Percentiles rank a stretch among this genome's conserved stretches.
phyloP scores from a whole-genome alignment of 768 basidiomycete species.

The Naematelia encephala region DNA sequence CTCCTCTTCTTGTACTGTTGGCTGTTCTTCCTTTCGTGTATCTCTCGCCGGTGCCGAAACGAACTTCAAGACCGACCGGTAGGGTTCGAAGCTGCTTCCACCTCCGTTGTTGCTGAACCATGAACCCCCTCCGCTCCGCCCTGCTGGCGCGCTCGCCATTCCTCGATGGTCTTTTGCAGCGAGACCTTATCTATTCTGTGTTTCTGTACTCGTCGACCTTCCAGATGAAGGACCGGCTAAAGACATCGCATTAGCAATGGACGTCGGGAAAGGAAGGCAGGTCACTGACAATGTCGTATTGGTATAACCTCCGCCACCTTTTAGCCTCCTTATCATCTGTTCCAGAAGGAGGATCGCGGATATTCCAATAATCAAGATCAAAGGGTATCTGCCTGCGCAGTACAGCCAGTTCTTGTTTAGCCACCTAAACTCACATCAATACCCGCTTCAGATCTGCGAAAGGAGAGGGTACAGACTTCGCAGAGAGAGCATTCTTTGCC shows the following conservation, averaged over 20 bases:
- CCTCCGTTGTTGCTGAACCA: background rate
- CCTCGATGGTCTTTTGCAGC: slow-evolving; percentile 33
- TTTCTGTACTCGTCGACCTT: slow-evolving; percentile 41
- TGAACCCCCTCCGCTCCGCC: slow-evolving; percentile 1
- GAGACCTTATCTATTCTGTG: slow-evolving; percentile 39
- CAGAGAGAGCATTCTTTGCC: slow-evolving; percentile 51
- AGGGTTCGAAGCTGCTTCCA: slow-evolving; percentile 14
- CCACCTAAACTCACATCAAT: slow-evolving; percentile 25
- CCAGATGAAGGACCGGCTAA: slow-evolving; percentile 48
- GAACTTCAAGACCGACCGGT: slow-evolving; percentile 21
- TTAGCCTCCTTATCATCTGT: slow-evolving; percentile 36
- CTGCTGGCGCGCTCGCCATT: slow-evolving; percentile 25
- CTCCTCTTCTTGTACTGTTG: background rate
- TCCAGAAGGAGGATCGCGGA: slow-evolving; percentile 41
- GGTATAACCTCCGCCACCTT: slow-evolving; percentile 44
- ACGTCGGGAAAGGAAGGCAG: background rate
- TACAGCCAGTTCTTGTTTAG: slow-evolving; percentile 39
- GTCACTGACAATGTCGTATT: slow-evolving; percentile 47
- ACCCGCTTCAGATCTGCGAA: background rate
- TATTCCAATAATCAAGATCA: slow-evolving; percentile 41
- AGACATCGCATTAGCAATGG: background rate
- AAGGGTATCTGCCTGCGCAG: slow-evolving; percentile 42
- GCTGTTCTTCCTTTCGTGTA: background rate
- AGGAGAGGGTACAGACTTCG: slow-evolving; percentile 32
- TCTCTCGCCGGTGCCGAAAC: background rate